Evolutionary conservation across 1,284 basidiomycete species (phyloP), one percentile per base, ranked within the genome.

Genomic region (Tilletia indica): DNA sequence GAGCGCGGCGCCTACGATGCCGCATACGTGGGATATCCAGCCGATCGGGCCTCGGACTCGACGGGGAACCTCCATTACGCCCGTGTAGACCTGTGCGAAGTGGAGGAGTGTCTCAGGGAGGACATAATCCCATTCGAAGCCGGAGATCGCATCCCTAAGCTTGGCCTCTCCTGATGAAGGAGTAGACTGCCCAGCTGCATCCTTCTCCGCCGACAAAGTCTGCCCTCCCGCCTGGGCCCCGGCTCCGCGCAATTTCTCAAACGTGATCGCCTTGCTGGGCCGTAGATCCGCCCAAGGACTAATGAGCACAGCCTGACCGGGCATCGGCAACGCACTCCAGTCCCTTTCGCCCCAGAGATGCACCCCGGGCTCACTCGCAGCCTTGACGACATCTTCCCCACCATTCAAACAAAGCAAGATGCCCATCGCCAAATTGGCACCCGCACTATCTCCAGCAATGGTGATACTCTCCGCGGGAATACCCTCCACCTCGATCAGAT

Each of bases 51-150:
- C 82, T 21, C 74, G 51, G 1, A 82, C 78, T 19, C 82, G 71
- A 25, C 82, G 74, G 5, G 82, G 82, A 9, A 74, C 75, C 16
- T 74, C 67, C 56, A 84, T 72, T 0, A 80, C 76, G 56, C 80
- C 80, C 3, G 82, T 72, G 51, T 84, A 84, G 36, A 83, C 75
- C 72, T 84, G 81, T 45, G 82, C 82, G 64, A 82, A 84, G 64
- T 84, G 82, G 69, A 80, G 74, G 5, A 84, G 76, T 38, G 80
- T 74, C 64, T 82, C 82, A 3, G 79, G 74, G 12, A 81, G 74
- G 21, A 84, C 78, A 63, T 81, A 83, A 61, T 84, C 82, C 49
- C 67, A 70, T 63, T 69, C 68, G 63, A 49, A 69, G 6, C 31
- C 68, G 5, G 68, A 51, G 51, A 69, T 54, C 9, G 68, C 68